These are phyloP conservation scores for Penicillium sp. DNA, from an alignment of 2,329 filamentous ascomycete genomes.

Conservation along the genomic window DNA sequence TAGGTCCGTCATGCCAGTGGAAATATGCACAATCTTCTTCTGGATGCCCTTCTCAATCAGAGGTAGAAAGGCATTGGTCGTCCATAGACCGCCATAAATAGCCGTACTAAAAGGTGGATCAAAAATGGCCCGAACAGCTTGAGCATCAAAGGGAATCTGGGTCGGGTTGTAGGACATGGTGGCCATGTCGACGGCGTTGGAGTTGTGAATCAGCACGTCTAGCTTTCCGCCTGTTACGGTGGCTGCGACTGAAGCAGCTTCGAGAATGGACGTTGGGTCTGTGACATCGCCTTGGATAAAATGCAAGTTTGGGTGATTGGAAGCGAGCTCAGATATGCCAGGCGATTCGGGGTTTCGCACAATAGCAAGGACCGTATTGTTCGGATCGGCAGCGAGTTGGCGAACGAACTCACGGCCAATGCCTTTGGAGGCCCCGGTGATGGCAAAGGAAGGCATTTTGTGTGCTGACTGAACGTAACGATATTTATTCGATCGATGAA, in stretches of 20 bases:
- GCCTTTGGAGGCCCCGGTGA: constrained; percentile 39
- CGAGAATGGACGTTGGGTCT: constrained; percentile 35
- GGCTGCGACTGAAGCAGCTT: constrained; percentile 35
- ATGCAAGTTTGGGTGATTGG: neutral
- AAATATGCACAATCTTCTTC: constrained; percentile 49
- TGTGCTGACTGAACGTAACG: neutral
- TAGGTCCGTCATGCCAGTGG: constrained; percentile 38
- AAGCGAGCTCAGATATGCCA: constrained; percentile 20
- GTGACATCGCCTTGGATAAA: neutral
- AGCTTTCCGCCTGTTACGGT: constrained; percentile 40
- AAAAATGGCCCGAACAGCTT: constrained; percentile 20
- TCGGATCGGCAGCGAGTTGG: constrained; percentile 31
- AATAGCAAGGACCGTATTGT: constrained; percentile 43
- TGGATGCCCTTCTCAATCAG: constrained; percentile 40
- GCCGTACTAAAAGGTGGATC: constrained; percentile 29
- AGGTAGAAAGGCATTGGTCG: constrained; percentile 38
- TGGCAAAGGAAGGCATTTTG: constrained; percentile 38
- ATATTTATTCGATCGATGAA: neutral
- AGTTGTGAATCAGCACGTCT: constrained; percentile 48
- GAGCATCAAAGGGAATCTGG: neutral
- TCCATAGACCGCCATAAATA: constrained; percentile 32
- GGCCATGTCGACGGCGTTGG: constrained; percentile 31
- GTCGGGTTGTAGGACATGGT: constrained; percentile 7
- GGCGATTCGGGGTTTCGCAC: constrained; percentile 37
- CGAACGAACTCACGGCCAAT: constrained; percentile 35